Conservation (phyloP, 106 monocot species). For the Iris macrosiphon region DNA sequence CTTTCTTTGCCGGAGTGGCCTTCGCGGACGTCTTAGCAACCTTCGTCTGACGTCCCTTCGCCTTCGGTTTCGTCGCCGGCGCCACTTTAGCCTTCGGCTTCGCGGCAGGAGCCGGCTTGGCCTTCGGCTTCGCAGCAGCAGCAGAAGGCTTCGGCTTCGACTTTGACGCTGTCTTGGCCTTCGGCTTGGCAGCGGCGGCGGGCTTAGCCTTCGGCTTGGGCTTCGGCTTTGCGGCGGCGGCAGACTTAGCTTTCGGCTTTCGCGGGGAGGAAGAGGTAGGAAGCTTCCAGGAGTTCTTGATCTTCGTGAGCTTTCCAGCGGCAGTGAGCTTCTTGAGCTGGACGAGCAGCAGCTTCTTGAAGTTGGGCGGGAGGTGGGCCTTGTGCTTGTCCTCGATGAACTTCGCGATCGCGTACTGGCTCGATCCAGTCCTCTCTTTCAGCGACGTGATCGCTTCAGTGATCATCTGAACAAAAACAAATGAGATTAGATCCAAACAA, state of each 20-base stretch:
- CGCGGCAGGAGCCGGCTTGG: slow-evolving; percentile 26
- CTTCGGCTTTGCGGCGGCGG: slow-evolving; percentile 18
- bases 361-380: slow-evolving; percentile 49
- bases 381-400: slow-evolving; percentile 76
- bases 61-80: slow-evolving; percentile 26
- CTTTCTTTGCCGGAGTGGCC: slow-evolving; percentile 29
- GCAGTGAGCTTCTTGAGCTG: slow-evolving; percentile 61
- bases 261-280: neutral
- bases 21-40: slow-evolving; percentile 17
- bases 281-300: slow-evolving; percentile 80
- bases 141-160: slow-evolving; percentile 12
- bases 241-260: neutral
- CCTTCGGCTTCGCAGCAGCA: slow-evolving; percentile 12
- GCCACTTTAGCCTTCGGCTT: slow-evolving; percentile 11
- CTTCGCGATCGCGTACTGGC: slow-evolving; percentile 76
- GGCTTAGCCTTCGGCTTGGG: slow-evolving; percentile 18
- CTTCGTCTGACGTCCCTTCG: slow-evolving; percentile 11
- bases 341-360: slow-evolving; percentile 47
- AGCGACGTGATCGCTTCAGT: slow-evolving; percentile 55
- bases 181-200: slow-evolving; percentile 4
- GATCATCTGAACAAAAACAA: slow-evolving; percentile 50
- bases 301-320: slow-evolving; percentile 60
- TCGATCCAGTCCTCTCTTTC: slow-evolving; percentile 85
- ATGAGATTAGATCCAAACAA: neutral
- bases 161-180: slow-evolving; percentile 9